These are phyloP conservation scores for Barnettozyma pratensis DNA, from an alignment of 805 yeast genomes.

Conservation along the genomic window DNA sequence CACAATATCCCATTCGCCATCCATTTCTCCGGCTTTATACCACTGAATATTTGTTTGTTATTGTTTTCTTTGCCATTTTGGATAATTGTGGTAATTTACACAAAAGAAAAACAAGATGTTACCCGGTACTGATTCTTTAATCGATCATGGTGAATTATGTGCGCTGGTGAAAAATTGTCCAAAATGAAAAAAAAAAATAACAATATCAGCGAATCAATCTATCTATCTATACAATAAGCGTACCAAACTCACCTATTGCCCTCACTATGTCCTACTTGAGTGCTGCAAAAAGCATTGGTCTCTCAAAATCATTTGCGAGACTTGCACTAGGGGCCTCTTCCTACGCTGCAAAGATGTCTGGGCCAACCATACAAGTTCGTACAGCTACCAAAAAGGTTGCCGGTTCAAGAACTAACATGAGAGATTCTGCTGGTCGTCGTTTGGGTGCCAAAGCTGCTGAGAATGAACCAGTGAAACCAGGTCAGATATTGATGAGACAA, in stretches of 20 bases:
- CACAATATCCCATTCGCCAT: slow-evolving; percentile 65
- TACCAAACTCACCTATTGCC: no score
- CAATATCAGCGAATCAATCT: neutral
- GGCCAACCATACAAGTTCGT: slow-evolving; percentile 45
- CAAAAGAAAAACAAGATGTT: neutral
- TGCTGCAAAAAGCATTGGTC: slow-evolving; percentile 10
- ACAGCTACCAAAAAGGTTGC: slow-evolving; percentile 91
- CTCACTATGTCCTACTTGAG: slow-evolving; percentile 14
- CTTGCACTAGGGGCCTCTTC: slow-evolving; percentile 10
- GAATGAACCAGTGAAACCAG: slow-evolving; percentile 65
- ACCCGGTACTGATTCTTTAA: neutral
- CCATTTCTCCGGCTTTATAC: slow-evolving; percentile 28
- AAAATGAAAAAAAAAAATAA: neutral
- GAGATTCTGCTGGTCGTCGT: slow-evolving; percentile 92
- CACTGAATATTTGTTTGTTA: neutral
- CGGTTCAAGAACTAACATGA: slow-evolving; percentile 90
- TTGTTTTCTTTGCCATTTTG: neutral
- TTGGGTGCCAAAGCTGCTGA: slow-evolving; percentile 88
- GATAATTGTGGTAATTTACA: neutral
- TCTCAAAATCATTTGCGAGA: slow-evolving; percentile 12
- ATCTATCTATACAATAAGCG: no score
- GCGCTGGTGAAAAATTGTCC: neutral
- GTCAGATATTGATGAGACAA: slow-evolving; percentile 88
- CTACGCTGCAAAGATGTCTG: neutral
- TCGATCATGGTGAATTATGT: no score